phyloP scores from a whole-genome alignment of 1,139 yeast species.

The Magnusiomyces tetraspermus region DNA sequence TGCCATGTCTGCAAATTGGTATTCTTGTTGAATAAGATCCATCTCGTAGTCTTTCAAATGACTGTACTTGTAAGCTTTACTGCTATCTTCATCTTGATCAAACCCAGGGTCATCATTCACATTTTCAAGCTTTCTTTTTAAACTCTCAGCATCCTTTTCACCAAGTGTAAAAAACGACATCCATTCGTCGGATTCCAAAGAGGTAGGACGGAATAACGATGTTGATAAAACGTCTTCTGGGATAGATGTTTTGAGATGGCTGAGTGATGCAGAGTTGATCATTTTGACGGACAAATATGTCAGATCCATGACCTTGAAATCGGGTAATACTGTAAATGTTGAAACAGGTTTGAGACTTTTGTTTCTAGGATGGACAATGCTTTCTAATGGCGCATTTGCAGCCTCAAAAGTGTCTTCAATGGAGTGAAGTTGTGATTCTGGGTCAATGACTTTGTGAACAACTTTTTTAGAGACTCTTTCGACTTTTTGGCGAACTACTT shows the following conservation, averaged over 20 bases:
- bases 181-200: conserved; percentile 73
- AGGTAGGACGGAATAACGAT: conserved; percentile 66
- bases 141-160: conserved; percentile 31
- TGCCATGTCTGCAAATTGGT: conserved; percentile 48
- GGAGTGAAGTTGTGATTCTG: conserved; percentile 52
- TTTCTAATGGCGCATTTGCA: conserved; percentile 41
- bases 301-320: conserved; percentile 78
- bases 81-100: conserved; percentile 22
- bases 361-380: conserved; percentile 67
- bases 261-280: conserved; percentile 67
- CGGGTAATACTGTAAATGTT: conserved; percentile 80
- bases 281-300: conserved; percentile 63
- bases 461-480: conserved; percentile 1
- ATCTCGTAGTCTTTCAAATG: conserved; percentile 77
- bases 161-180: conserved; percentile 59
- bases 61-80: conserved; percentile 45
- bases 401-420: conserved; percentile 72
- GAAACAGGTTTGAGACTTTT: conserved; percentile 63
- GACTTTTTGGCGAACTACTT: conserved; percentile 23
- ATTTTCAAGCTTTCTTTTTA: conserved; percentile 25
- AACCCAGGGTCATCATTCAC: conserved; percentile 25
- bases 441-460: conserved; percentile 35
- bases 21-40: conserved; percentile 43
- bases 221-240: conserved; percentile 44
- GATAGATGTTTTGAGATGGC: conserved; percentile 35